These are phyloP conservation scores for Globisporangium middletonii DNA, from an alignment of 352 stramenopile species.

Conservation along the genomic window DNA sequence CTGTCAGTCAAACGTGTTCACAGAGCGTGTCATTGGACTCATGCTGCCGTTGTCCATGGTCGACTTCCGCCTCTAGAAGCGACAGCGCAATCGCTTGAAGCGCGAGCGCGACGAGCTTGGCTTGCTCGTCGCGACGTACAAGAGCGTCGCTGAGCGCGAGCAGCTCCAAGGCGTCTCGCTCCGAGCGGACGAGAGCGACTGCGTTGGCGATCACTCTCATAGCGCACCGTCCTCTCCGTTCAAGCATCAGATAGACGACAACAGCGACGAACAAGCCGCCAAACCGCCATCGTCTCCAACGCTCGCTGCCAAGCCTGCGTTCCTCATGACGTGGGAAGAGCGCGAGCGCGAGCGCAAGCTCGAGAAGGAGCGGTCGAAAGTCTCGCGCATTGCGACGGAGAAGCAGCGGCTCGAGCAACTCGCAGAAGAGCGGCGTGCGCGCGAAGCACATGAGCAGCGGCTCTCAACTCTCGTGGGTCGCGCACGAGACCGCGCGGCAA, in stretches of 20 bases:
- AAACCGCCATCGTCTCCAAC: background rate
- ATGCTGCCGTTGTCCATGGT: background rate
- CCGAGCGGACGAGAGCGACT: background rate
- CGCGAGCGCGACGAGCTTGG: conserved; percentile 52
- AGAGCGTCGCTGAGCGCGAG: conserved; percentile 35
- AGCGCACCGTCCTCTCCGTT: background rate
- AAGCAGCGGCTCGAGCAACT: conserved; percentile 40
- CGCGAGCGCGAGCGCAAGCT: conserved; percentile 45
- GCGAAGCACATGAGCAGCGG: conserved; percentile 13
- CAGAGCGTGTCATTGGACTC: background rate
- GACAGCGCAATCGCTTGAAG: conserved; percentile 31
- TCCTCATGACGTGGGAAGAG: conserved; percentile 75
- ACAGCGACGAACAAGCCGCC: background rate
- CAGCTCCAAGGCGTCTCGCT: background rate
- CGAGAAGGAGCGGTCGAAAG: conserved; percentile 54
- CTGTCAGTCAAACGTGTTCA: background rate
- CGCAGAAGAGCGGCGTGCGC: conserved; percentile 22
- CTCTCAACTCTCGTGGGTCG: conserved; percentile 13
- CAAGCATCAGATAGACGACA: background rate
- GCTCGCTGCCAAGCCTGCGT: conserved; percentile 27
- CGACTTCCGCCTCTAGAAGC: conserved; percentile 18
- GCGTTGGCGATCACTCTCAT: background rate
- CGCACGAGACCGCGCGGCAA: conserved; percentile 17
- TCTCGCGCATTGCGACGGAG: conserved; percentile 56
- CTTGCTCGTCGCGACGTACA: conserved; percentile 45